Conservation (phyloP, 345 rosid genomes). For the Melaleuca alternifolia region DNA sequence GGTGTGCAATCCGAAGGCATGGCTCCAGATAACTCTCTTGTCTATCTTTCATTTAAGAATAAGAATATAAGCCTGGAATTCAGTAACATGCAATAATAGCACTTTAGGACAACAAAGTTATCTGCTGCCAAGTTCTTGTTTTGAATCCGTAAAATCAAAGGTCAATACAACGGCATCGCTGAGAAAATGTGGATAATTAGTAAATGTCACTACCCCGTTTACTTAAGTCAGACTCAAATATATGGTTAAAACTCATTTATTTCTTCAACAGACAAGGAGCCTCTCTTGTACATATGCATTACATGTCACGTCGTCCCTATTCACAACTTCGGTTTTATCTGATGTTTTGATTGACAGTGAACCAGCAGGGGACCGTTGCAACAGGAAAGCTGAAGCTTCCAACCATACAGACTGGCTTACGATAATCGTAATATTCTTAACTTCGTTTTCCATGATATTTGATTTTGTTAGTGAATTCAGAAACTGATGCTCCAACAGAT, state of each 20-base stretch:
- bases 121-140: background rate
- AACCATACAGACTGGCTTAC: conserved; percentile 87
- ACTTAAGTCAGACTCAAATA: background rate
- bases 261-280: background rate
- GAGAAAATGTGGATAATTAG: background rate
- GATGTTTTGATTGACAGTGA: conserved; percentile 44
- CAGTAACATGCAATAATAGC: background rate
- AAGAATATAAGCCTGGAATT: background rate
- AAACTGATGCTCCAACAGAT: background rate
- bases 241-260: background rate
- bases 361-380: conserved; percentile 87
- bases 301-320: background rate
- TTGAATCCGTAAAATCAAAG: background rate
- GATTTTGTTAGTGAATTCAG: background rate
- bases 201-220: background rate
- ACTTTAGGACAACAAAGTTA: background rate
- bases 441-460: background rate
- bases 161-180: background rate
- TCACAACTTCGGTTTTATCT: background rate
- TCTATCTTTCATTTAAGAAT: background rate
- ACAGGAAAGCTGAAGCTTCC: conserved; percentile 77
- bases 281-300: background rate
- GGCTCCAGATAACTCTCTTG: background rate
- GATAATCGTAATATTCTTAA: conserved; percentile 49
- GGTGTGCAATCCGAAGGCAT: conserved; percentile 96